Conservation (phyloP, 306 rosid genomes). For the Elaeagnus macrophylla region DNA sequence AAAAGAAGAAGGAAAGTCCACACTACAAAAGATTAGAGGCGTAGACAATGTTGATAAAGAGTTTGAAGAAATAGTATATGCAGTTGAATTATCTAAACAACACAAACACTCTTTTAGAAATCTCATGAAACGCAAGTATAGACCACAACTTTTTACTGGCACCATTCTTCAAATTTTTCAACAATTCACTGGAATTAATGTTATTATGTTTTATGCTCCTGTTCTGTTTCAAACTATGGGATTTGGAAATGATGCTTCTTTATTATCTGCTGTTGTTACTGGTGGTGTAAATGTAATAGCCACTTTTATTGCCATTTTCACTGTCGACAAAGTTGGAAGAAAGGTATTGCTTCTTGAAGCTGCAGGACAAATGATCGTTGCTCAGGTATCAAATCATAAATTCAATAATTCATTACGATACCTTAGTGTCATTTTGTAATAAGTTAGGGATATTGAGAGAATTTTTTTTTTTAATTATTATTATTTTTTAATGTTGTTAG, state of each 20-base stretch:
- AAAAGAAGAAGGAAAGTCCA: conserved; percentile 5
- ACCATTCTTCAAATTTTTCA: conserved; percentile 20
- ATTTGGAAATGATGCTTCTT: conserved; percentile 16
- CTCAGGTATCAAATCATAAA: conserved; percentile 12
- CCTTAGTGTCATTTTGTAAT: not conserved
- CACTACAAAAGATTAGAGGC: conserved; percentile 21
- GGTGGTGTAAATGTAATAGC: conserved; percentile 13
- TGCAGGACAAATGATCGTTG: conserved; percentile 22
- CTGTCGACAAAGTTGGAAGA: conserved; percentile 24
- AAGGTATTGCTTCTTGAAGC: conserved; percentile 22
- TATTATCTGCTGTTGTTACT: conserved; percentile 24
- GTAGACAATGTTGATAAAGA: conserved; percentile 18
- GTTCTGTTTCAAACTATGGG: conserved; percentile 31
- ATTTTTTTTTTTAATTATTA: not conserved
- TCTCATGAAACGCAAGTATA: conserved; percentile 1
- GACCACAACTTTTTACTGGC: conserved; percentile 18
- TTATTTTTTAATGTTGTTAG: not conserved
- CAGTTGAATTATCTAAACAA: conserved; percentile 10
- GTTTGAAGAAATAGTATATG: conserved; percentile 2
- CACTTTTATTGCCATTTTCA: conserved; percentile 18
- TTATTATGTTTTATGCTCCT: conserved; percentile 34
- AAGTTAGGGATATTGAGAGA: too few relatives aligned
- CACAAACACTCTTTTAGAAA: conserved; percentile 12
- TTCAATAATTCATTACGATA: not conserved
- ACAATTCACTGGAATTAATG: conserved; percentile 35